phyloP scores from a whole-genome alignment of 2,329 filamentous ascomycete genomes.

The Colletotrichum lindemuthianum region DNA sequence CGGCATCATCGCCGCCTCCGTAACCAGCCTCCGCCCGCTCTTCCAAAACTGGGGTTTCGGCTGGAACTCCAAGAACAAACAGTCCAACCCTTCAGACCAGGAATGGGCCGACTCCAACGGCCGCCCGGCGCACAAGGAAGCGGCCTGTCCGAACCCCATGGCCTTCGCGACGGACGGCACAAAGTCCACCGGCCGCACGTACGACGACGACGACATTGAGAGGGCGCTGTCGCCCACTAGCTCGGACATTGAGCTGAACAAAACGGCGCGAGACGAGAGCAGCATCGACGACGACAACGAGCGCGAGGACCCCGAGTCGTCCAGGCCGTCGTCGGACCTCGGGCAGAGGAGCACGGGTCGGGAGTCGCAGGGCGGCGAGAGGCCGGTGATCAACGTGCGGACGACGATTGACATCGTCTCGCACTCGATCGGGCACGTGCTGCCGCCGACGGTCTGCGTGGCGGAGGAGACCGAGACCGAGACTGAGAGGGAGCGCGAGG shows the following conservation, averaged over 20 bases:
- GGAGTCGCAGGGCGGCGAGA: constrained; percentile 1
- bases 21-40: constrained; percentile 45
- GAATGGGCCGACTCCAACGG: constrained; percentile 13
- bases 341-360: constrained; percentile 11
- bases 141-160: not conserved
- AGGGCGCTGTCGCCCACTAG: constrained; percentile 14
- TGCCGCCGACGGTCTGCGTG: constrained; percentile 15
- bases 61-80: constrained; percentile 30
- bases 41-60: constrained; percentile 43
- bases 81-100: constrained; percentile 19
- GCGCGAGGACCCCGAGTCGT: constrained; percentile 19
- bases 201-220: constrained; percentile 17
- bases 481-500: not conserved
- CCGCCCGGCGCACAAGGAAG: not conserved
- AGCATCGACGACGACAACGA: not conserved
- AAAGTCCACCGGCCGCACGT: constrained; percentile 19
- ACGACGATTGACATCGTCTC: constrained; percentile 32
- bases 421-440: not conserved
- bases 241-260: constrained; percentile 34
- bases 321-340: constrained; percentile 26
- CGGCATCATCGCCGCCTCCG: constrained; percentile 47
- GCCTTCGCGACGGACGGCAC: constrained; percentile 2
- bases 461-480: not conserved
- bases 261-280: constrained; percentile 8
- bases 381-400: constrained; percentile 31